These are phyloP conservation scores for Setaria italica DNA, from an alignment of 202 grass and related monocot species.

Conservation along the genomic window DNA sequence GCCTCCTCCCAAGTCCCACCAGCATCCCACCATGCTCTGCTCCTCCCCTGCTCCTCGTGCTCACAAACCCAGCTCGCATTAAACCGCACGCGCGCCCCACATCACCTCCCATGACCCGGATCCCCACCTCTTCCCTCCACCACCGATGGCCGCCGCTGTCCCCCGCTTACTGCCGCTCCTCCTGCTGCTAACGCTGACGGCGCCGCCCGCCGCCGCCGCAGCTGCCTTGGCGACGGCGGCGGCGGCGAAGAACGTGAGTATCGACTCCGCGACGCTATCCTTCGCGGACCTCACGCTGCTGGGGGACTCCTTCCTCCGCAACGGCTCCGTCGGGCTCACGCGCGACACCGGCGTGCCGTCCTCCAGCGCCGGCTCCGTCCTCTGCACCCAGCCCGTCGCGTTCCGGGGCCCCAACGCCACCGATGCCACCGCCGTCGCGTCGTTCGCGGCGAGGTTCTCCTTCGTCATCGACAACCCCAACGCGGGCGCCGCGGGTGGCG, in stretches of 20 bases:
- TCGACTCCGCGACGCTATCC: slow-evolving; percentile 78
- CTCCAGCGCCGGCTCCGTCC: slow-evolving; percentile 74
- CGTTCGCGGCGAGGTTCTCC: slow-evolving; percentile 84
- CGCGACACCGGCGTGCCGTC: slow-evolving; percentile 79
- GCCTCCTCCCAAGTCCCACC: neutral
- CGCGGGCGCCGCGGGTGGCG: slow-evolving; percentile 63
- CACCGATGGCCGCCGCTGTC: slow-evolving; percentile 38
- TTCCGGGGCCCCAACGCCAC: slow-evolving; percentile 12
- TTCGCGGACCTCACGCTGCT: slow-evolving; percentile 79
- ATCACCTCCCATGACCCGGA: slow-evolving; percentile 26
- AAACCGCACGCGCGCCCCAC: slow-evolving; percentile 19
- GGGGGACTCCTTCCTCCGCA: slow-evolving; percentile 85
- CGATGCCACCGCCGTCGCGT: slow-evolving; percentile 22
- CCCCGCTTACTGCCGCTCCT: slow-evolving; percentile 9
- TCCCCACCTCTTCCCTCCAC: neutral
- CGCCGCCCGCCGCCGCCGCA: neutral
- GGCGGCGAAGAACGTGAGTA: slow-evolving; percentile 46
- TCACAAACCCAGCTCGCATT: slow-evolving; percentile 24
- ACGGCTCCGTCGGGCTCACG: slow-evolving; percentile 75
- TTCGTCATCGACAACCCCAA: slow-evolving; percentile 70
- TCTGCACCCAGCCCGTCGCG: slow-evolving; percentile 72
- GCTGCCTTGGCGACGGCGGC: neutral
- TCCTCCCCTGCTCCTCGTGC: slow-evolving; percentile 26
- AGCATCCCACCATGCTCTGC: slow-evolving; percentile 12
- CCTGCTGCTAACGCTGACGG: neutral